Base-by-base conservation (phyloP, 73 alveolate species). In the Effrenium voratum region DNA sequence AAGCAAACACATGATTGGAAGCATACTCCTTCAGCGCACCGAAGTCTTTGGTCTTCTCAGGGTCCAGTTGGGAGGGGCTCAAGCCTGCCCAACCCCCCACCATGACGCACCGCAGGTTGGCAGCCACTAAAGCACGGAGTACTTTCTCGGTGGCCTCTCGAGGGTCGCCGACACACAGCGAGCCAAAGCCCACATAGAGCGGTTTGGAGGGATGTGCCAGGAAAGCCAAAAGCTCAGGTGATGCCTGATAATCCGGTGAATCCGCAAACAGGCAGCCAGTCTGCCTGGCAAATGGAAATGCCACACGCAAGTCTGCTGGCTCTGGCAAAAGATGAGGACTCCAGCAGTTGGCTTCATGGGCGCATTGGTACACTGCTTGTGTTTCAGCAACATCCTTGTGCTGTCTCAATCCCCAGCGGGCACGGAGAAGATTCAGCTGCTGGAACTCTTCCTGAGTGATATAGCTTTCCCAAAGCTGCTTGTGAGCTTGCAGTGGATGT, bases 331-430 rank as follows among this genome's bases (percentile, higher is more conserved):
- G 52, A 38, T 75, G 86, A 22, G 50, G 5, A 47, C 91, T 80
- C 91, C 91, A 80, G 34, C 91, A 80, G 47, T 80, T 80, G 47
- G 91, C 91, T 80, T 80, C 91, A 10, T 43, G 91, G 46, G 72
- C 32, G 36, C 50, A 55, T 24, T 80, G 91, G 91, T 80, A 80
- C n/a, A 55, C 91, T 4, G 91, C 91, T 30, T 80, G 91, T 12
- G 36, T 38, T 49, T 80, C 73, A 13, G 38, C 28, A 13, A 80
- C 73, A 15, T 45, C 66, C 73, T 47, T 2, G 47, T 80, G 36
- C 2, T 46, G 73, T 47, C 32, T 43, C 36, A 80, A 36, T 43
- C 73, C 73, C 91, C 91, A 80, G 10, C 41, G 36, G 50, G 36
- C 16, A 57, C 91, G 91, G 34, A 80, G 34, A 26, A 5, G 46